Base-by-base conservation (phyloP, 805 yeast genomes). In the Ogataea pilisensis region DNA sequence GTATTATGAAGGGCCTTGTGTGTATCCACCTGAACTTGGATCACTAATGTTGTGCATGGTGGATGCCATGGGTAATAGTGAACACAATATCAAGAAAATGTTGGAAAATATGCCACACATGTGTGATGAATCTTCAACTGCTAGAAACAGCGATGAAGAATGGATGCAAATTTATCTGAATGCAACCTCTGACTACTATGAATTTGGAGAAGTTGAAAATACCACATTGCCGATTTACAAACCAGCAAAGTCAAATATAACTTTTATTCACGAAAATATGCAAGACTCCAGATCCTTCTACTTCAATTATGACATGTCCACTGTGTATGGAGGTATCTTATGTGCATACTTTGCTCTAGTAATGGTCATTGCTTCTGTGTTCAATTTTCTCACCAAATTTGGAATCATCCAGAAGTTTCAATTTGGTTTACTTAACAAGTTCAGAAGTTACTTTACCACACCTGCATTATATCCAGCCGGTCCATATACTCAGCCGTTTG, bases 301-400 rank as follows among this genome's bases (percentile, higher is more conserved):
- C 31, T 31, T 35, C 3, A 57, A 60, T 28, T 31, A 46, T 13
- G 68, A 63, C 38, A 57, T 44, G 30, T 49, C 60, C 27, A 51
- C 58, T 1, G 54, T 49, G 50, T 61, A 60, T 53, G 67, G 71
- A 4, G 64, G 58, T 34, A 62, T 60, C 4, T 49, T 72, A 25
- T 45, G 64, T 38, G 54, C 58, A 8, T 73, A 61, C 49, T 73
- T 73, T 64, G 58, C 60, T n/a, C 14, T 63, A 2, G 60, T 72
- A 0, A 53, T 73, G 48, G n/a, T 69, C 0, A 28, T 67, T 14
- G 63, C 67, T 19, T 61, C 65, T 12, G n/a, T 54, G 4, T 47
- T 46, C 50, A 67, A 68, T 39, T 65, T 33, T 50, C 66, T 51
- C 54, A 54, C 42, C 21, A 57, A 43, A 13, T 40, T 50, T 2